phyloP scores from a whole-genome alignment of 768 basidiomycete genomes.

The Lactarius tabidus region DNA sequence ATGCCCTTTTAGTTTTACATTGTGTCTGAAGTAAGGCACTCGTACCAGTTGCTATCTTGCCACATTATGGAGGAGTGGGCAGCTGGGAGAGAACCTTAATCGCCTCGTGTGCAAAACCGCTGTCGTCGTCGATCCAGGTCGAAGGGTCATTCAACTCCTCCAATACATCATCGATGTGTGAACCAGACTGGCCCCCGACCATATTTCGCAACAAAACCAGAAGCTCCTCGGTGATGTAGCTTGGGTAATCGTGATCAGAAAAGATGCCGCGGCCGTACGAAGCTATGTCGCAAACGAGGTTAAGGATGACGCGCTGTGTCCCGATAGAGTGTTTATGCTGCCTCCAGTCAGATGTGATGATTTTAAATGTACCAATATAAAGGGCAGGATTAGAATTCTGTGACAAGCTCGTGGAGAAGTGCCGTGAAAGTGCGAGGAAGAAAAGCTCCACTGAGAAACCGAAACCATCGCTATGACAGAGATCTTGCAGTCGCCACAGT shows the following conservation, averaged over 20 bases:
- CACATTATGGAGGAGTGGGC: too few relatives aligned
- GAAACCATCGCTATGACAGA: conserved; percentile 5
- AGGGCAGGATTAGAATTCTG: not conserved
- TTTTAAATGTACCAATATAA: conserved; percentile 8
- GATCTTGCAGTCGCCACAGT: not conserved
- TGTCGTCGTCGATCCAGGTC: not conserved
- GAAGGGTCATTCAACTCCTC: not conserved
- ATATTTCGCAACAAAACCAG: conserved; percentile 1
- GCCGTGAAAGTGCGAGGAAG: conserved; percentile 1
- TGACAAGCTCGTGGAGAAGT: not conserved
- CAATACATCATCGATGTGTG: conserved; percentile 4
- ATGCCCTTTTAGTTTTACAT: too few relatives aligned
- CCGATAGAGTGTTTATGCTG: not conserved
- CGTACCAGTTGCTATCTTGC: too few relatives aligned
- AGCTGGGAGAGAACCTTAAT: not conserved
- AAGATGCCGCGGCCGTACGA: conserved; percentile 4
- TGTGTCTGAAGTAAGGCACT: too few relatives aligned
- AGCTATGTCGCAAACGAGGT: conserved; percentile 32
- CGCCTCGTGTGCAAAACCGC: not conserved
- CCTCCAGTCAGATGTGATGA: conserved; percentile 16
- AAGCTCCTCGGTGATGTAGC: not conserved
- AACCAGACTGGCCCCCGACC: not conserved
- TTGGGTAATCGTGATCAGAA: not conserved
- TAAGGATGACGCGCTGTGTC: conserved; percentile 25
- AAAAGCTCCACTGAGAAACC: conserved; percentile 15